Evolutionary conservation across 495 filamentous ascomycete genomes (phyloP), one percentile per base, ranked within the genome.

Genomic region (Usnea hakonensis): DNA sequence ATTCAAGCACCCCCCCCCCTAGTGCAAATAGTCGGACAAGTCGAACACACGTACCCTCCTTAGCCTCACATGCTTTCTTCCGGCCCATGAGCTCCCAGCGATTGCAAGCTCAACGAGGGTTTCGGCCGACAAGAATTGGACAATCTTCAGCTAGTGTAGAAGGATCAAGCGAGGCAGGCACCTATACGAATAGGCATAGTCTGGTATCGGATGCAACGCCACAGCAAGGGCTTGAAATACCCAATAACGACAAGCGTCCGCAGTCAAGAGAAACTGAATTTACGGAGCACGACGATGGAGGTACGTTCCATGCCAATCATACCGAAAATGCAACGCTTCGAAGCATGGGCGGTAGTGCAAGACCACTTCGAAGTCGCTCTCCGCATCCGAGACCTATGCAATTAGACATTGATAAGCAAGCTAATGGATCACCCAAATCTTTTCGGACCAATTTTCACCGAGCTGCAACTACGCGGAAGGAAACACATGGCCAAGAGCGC

Each of bases 1-100:
- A 69, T 38, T 72, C 77, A 28, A 78, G 74, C 65, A 71, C 87
- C 65, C 87, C 88, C 14, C 73, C 75, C 30, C 50, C 35, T 35
- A 88, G 83, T 64, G 82, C 87, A 3, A 81, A 81, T 4, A 90
- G 88, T 71, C 82, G 86, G 68, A 88, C 90, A 55, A 90, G 88
- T 71, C 82, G 85, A 68, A 92, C 89, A 21, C 94, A 98, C 78
- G 93, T 95, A 40, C 92, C 94, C 10, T 89, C 88, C 1, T 76
- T 98, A 35, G 85, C 91, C 10, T 90, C 91, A 17, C 87, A 92
- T 65, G 93, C 88, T 23, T 97, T 98, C 73, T 96, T 96, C 68
- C 86, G 87, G 11, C 94, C 94, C 21, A 95, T 98, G 94, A 97
- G 91, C 75, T 95, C 91, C 28, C 92, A 97, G 73, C 85, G 90